These are phyloP conservation scores for Aspergillus ochraceus DNA, from an alignment of 2,329 filamentous ascomycete genomes.

Conservation along the genomic window DNA sequence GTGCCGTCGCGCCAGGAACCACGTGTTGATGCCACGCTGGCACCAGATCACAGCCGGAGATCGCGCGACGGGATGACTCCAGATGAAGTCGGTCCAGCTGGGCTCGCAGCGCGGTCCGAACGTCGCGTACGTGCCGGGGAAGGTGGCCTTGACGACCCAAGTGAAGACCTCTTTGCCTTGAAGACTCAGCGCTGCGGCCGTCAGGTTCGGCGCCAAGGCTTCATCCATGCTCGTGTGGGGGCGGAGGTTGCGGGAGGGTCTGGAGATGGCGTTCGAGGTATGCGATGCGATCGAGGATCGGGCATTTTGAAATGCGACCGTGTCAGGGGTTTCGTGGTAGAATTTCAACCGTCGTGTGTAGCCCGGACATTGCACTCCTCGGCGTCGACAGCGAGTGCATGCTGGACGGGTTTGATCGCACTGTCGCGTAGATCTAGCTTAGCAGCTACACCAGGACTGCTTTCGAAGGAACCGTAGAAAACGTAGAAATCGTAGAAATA, in stretches of 20 bases:
- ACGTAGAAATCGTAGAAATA: background rate
- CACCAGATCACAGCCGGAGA: constrained; percentile 10
- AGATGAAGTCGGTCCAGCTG: constrained; percentile 22
- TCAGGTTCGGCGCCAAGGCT: constrained; percentile 10
- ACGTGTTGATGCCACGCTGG: constrained; percentile 14
- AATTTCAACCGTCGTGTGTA: constrained; percentile 20
- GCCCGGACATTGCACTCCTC: constrained; percentile 18
- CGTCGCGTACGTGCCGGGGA: constrained; percentile 15
- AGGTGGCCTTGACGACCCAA: constrained; percentile 16
- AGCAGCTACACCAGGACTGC: too few relatives aligned
- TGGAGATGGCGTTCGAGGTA: background rate
- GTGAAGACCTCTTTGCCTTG: constrained; percentile 19
- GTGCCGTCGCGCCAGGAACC: constrained; percentile 16
- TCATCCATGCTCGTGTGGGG: constrained; percentile 11
- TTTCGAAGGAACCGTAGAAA: background rate
- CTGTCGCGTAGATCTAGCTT: constrained; percentile 2
- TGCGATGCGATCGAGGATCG: background rate
- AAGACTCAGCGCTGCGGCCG: constrained; percentile 8
- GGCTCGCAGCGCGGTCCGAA: constrained; percentile 16
- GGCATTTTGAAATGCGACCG: constrained; percentile 5
- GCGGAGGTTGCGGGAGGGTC: background rate
- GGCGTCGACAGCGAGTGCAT: constrained; percentile 18
- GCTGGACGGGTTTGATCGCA: constrained; percentile 23
- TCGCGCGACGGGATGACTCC: constrained; percentile 8
- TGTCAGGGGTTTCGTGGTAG: constrained; percentile 12